Evolutionary conservation across 352 stramenopile genomes (phyloP).

Genomic region (Pythium dissotocum): DNA sequence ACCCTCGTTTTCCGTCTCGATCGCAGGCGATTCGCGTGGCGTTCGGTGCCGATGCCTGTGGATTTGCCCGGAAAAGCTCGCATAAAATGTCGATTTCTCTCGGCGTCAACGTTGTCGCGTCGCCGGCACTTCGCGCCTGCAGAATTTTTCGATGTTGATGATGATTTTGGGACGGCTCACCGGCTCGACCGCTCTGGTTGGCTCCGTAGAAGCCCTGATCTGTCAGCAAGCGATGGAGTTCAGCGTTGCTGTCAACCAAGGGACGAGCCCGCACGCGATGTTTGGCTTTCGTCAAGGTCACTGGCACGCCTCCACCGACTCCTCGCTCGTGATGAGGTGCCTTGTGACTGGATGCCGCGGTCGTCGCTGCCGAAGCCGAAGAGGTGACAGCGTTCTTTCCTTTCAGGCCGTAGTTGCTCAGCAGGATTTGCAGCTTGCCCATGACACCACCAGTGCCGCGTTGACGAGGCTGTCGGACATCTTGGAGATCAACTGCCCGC

Average conservation of each 20-base stretch:
- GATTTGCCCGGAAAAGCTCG: slow-evolving; percentile 43
- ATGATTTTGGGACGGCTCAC: slow-evolving; percentile 2
- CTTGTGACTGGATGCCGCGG: background rate
- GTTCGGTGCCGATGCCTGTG: slow-evolving; percentile 19
- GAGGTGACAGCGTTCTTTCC: slow-evolving; percentile 23
- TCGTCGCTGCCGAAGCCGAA: background rate
- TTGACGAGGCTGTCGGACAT: slow-evolving; percentile 7
- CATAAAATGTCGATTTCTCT: slow-evolving; percentile 66
- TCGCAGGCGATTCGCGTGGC: slow-evolving; percentile 61
- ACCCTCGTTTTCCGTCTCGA: slow-evolving; percentile 38
- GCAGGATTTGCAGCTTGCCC: slow-evolving; percentile 81
- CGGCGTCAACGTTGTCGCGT: slow-evolving; percentile 54
- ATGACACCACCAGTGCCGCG: slow-evolving; percentile 23
- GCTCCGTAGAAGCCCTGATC: slow-evolving; percentile 65
- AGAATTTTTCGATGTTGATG: slow-evolving; percentile 26
- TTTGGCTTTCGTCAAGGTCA: slow-evolving; percentile 33
- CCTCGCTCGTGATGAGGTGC: background rate
- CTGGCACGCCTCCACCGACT: background rate
- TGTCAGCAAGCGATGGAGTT: slow-evolving; percentile 63
- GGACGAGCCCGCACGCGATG: slow-evolving; percentile 75
- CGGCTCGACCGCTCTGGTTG: background rate
- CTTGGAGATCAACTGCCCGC: slow-evolving; percentile 4
- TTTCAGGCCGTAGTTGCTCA: slow-evolving; percentile 87
- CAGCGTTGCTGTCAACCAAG: slow-evolving; percentile 69
- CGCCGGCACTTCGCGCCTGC: slow-evolving; percentile 27